Percentiles rank a stretch among this genome's conserved stretches.
Conservation (phyloP, 1,284 basidiomycete species). For the Sanghuangporus sanghuang region DNA sequence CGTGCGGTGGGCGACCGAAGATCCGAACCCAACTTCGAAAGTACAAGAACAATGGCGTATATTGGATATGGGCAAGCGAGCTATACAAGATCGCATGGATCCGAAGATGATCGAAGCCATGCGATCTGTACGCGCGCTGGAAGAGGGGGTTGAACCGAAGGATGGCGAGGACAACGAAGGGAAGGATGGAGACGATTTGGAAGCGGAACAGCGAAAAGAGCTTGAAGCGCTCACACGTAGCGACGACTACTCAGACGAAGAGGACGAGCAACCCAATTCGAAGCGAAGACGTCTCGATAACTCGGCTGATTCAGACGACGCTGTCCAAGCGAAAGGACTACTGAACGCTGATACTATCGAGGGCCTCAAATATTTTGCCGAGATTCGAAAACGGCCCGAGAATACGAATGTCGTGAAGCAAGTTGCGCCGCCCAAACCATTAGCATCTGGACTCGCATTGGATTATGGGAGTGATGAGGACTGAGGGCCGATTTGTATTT, state of each 20-base stretch:
- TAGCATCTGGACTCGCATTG: slow-evolving; percentile 46
- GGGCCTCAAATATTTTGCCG: slow-evolving; percentile 81
- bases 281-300: slow-evolving; percentile 24
- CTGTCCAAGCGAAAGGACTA: slow-evolving; percentile 41
- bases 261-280: slow-evolving; percentile 23
- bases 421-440: slow-evolving; percentile 27
- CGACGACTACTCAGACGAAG: slow-evolving; percentile 24
- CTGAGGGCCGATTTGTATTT: slow-evolving; percentile 1
- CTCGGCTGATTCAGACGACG: slow-evolving; percentile 17
- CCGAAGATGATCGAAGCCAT: slow-evolving; percentile 84
- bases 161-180: slow-evolving; percentile 31
- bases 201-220: slow-evolving; percentile 20
- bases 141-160: slow-evolving; percentile 67
- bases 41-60: slow-evolving; percentile 78
- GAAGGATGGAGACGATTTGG: slow-evolving; percentile 26
- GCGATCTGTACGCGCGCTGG: slow-evolving; percentile 73
- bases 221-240: slow-evolving; percentile 32
- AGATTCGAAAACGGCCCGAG: slow-evolving; percentile 63
- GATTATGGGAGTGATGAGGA: slow-evolving; percentile 81
- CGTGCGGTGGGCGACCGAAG: slow-evolving; percentile 96
- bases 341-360: slow-evolving; percentile 79
- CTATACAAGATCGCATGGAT: slow-evolving; percentile 80
- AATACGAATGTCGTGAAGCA: slow-evolving; percentile 26
- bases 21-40: slow-evolving; percentile 88
- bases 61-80: slow-evolving; percentile 77